Conservation (phyloP, 2,329 filamentous ascomycete genomes). For the Diaporthe humulicola region DNA sequence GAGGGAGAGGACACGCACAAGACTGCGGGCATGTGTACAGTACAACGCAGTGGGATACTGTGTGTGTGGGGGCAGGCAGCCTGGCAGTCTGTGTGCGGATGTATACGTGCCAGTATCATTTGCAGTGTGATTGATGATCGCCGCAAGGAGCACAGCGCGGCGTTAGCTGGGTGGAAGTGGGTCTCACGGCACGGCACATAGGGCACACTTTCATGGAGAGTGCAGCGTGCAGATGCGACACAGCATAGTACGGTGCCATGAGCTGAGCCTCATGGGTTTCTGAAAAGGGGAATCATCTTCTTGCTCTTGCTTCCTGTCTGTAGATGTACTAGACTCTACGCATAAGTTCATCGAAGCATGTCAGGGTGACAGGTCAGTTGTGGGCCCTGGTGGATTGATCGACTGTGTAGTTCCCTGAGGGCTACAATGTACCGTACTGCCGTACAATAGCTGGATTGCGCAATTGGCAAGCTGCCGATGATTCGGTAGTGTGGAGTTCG, state of each 20-base stretch:
- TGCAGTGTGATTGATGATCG: slow-evolving; percentile 16
- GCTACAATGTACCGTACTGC: background rate
- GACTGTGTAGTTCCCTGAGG: background rate
- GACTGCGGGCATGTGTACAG: background rate
- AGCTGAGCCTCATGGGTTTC: background rate
- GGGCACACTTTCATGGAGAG: background rate
- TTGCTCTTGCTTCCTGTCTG: too few relatives aligned
- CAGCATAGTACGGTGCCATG: background rate
- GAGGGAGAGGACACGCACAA: background rate
- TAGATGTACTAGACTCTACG: background rate
- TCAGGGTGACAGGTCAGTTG: background rate
- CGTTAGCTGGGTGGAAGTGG: background rate
- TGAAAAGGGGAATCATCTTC: background rate
- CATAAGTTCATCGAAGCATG: background rate
- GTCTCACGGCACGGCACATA: background rate
- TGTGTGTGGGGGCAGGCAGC: background rate
- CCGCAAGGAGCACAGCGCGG: slow-evolving; percentile 14
- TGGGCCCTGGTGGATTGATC: slow-evolving; percentile 1
- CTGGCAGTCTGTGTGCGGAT: background rate
- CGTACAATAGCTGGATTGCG: background rate
- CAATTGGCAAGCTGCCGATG: background rate
- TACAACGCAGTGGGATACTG: background rate
- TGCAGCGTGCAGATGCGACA: background rate
- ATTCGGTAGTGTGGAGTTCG: background rate
- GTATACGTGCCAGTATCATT: background rate